A percentile compares a stretch with the other conserved stretches of the same genome.
phyloP scores from a whole-genome alignment of 768 basidiomycete genomes.

The Termitomyces sp. region DNA sequence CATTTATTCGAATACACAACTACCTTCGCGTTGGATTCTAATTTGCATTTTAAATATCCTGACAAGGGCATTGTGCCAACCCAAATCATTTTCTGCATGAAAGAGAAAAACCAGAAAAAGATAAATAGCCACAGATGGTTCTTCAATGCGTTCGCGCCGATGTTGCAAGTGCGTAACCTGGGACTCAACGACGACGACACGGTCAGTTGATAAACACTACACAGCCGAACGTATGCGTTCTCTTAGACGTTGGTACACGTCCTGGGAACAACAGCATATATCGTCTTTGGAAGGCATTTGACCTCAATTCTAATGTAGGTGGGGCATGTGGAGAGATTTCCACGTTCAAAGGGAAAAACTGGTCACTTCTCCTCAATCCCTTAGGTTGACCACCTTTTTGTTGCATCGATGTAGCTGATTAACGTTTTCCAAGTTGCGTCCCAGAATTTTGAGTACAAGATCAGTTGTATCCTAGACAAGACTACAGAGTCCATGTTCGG shows the following conservation, averaged over 20 bases:
- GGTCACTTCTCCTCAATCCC: slow-evolving; percentile 78
- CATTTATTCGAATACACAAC: slow-evolving; percentile 84
- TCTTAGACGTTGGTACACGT: slow-evolving; percentile 92
- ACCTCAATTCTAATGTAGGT: slow-evolving; percentile 86
- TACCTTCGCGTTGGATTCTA: slow-evolving; percentile 72
- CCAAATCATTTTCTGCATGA: slow-evolving; percentile 89
- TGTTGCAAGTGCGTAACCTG: slow-evolving; percentile 59
- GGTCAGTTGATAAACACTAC: neutral
- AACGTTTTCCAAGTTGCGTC: slow-evolving; percentile 61
- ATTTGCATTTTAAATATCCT: slow-evolving; percentile 80
- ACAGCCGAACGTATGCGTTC: slow-evolving; percentile 86
- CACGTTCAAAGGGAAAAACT: slow-evolving; percentile 85
- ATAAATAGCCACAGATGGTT: slow-evolving; percentile 98
- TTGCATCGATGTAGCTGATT: neutral
- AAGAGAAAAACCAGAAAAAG: slow-evolving; percentile 95
- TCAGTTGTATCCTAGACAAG: slow-evolving; percentile 87
- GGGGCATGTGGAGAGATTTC: slow-evolving; percentile 98
- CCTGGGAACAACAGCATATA: slow-evolving; percentile 88
- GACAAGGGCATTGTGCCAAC: slow-evolving; percentile 92
- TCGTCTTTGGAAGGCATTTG: slow-evolving; percentile 93
- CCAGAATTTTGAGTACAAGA: slow-evolving; percentile 95
- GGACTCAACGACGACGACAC: neutral
- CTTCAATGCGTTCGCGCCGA: slow-evolving; percentile 86
- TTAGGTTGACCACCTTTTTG: slow-evolving; percentile 46
- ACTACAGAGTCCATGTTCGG: slow-evolving; percentile 87